Percentiles rank a stretch among this genome's conserved stretches.
Conservation (phyloP, 2,329 filamentous ascomycete genomes). For the Ceratocystis alfenasii region DNA sequence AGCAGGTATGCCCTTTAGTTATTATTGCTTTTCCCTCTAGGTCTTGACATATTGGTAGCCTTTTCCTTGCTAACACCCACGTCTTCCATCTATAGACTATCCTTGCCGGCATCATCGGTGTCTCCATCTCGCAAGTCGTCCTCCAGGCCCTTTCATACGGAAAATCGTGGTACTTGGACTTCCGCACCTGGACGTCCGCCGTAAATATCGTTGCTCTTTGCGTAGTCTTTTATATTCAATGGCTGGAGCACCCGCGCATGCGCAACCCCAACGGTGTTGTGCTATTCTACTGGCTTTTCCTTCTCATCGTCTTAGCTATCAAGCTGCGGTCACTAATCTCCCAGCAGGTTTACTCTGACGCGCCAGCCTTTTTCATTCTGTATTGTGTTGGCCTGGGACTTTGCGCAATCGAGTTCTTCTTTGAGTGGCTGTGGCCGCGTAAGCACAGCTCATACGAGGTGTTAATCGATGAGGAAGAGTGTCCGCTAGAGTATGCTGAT, state of each 20-base stretch:
- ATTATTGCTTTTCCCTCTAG: background rate
- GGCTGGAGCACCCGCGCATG: conserved; percentile 71
- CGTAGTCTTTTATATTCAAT: conserved; percentile 69
- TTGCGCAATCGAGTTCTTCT: conserved; percentile 55
- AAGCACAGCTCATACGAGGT: conserved; percentile 43
- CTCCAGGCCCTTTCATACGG: conserved; percentile 63
- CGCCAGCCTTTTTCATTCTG: conserved; percentile 62
- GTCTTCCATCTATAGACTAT: conserved; percentile 35
- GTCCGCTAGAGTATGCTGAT: conserved; percentile 78
- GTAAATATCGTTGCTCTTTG: conserved; percentile 58
- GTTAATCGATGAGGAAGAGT: conserved; percentile 48
- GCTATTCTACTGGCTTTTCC: conserved; percentile 83
- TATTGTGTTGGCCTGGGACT: conserved; percentile 63
- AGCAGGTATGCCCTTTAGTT: conserved; percentile 53
- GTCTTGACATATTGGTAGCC: background rate
- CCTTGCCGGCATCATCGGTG: conserved; percentile 54
- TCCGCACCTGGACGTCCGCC: conserved; percentile 72
- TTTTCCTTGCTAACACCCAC: background rate
- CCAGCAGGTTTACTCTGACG: conserved; percentile 56
- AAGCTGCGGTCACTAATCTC: conserved; percentile 79
- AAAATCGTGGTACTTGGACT: conserved; percentile 63
- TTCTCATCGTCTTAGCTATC: conserved; percentile 63
- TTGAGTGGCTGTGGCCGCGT: conserved; percentile 85
- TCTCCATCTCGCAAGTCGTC: conserved; percentile 58
- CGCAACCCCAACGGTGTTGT: conserved; percentile 78